Conservation (phyloP, 208 protist species). For the Leishmania turanica region DNA sequence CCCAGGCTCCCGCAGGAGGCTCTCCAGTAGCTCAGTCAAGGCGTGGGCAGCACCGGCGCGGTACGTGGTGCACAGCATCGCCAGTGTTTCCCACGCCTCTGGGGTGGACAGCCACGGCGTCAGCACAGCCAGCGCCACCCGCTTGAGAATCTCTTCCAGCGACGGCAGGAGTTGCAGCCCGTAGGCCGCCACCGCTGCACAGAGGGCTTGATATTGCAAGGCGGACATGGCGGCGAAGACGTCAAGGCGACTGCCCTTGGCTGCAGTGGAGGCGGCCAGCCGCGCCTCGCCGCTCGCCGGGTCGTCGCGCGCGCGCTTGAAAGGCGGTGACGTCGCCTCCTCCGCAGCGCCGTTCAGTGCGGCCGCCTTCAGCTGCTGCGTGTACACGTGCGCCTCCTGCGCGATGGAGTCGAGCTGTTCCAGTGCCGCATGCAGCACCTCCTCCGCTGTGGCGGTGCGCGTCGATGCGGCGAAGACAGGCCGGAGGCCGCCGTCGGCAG, state of each 20-base stretch:
- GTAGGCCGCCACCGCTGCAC: slow-evolving; percentile 29
- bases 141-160: slow-evolving; percentile 48
- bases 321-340: background rate
- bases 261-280: background rate
- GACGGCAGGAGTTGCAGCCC: slow-evolving; percentile 65
- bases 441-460: slow-evolving; percentile 22
- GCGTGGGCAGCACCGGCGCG: slow-evolving; percentile 49
- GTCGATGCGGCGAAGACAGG: slow-evolving; percentile 14
- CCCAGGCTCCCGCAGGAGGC: slow-evolving; percentile 45
- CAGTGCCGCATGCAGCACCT: slow-evolving; percentile 35
- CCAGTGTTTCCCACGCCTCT: slow-evolving; percentile 61
- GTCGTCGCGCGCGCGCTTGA: slow-evolving; percentile 18
- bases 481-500: background rate
- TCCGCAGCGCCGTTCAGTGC: background rate
- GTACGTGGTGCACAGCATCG: slow-evolving; percentile 58
- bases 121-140: slow-evolving; percentile 44
- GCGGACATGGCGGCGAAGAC: slow-evolving; percentile 59
- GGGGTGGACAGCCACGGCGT: slow-evolving; percentile 46
- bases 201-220: slow-evolving; percentile 45
- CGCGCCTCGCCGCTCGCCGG: background rate
- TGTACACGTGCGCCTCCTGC: slow-evolving; percentile 50
- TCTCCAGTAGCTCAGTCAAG: slow-evolving; percentile 49
- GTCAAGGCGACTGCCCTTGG: slow-evolving; percentile 24
- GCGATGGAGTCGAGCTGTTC: slow-evolving; percentile 54
- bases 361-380: slow-evolving; percentile 15